A percentile compares a stretch with the other conserved stretches of the same genome.
phyloP scores from a whole-genome alignment of 2,329 filamentous ascomycete genomes.

The Plenodomus biglobosus region DNA sequence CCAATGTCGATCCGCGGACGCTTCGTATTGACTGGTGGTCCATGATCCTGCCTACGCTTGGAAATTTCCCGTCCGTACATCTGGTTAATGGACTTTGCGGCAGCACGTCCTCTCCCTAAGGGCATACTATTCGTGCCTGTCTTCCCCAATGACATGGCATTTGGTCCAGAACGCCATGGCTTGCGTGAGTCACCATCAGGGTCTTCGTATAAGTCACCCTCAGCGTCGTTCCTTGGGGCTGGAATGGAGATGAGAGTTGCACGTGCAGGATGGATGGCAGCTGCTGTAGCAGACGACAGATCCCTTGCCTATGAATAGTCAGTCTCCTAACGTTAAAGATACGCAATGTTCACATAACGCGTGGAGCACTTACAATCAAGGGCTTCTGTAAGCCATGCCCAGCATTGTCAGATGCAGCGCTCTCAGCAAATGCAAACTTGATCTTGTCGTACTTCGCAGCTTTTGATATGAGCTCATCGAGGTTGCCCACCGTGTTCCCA shows the following conservation, averaged over 20 bases:
- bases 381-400: background rate
- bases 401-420: background rate
- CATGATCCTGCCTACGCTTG: constrained; percentile 4
- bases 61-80: background rate
- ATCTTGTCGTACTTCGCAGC: constrained; percentile 18
- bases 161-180: constrained; percentile 1
- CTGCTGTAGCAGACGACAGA: background rate
- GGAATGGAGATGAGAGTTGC: constrained; percentile 12
- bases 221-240: constrained; percentile 11
- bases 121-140: constrained; percentile 22
- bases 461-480: constrained; percentile 5
- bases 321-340: background rate
- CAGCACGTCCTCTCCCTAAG: constrained; percentile 4
- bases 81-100: background rate
- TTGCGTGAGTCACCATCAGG: no score
- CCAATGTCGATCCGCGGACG: constrained; percentile 14
- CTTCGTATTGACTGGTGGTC: constrained; percentile 4
- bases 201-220: constrained; percentile 19
- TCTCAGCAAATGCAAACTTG: constrained; percentile 6
- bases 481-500: background rate
- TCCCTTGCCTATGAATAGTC: background rate
- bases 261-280: constrained; percentile 17
- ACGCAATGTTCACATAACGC: background rate
- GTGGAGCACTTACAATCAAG: background rate
- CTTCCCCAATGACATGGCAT: constrained; percentile 3